These are phyloP conservation scores for Globisporangium emineosum DNA, from an alignment of 352 stramenopile species.

Conservation along the genomic window DNA sequence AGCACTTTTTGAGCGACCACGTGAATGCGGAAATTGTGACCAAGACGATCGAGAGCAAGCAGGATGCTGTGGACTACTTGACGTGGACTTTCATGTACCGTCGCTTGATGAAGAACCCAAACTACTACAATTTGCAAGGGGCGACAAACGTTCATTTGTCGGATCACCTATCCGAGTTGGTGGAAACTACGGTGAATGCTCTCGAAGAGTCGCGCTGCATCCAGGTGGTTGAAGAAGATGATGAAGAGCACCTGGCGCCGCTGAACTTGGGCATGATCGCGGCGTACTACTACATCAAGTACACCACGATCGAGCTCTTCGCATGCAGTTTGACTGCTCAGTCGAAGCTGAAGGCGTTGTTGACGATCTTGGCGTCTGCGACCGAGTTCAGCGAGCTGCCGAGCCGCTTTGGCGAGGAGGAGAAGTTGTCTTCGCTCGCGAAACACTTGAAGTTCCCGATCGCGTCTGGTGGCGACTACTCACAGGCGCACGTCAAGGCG, in stretches of 20 bases:
- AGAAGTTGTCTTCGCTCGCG: constrained; percentile 90
- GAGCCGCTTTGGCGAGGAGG: constrained; percentile 93
- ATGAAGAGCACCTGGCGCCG: constrained; percentile 90
- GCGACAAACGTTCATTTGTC: constrained; percentile 92
- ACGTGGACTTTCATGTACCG: constrained; percentile 99
- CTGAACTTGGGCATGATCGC: constrained; percentile 99
- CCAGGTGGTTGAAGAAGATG: constrained; percentile 91
- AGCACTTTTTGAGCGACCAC: constrained; percentile 98
- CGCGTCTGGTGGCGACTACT: constrained; percentile 84
- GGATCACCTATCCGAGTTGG: constrained; percentile 98
- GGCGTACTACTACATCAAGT: constrained; percentile 99
- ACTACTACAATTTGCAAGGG: constrained; percentile 99
- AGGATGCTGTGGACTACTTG: constrained; percentile 99
- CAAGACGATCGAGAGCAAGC: constrained; percentile 98
- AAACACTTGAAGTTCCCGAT: constrained; percentile 93
- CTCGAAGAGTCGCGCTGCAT: constrained; percentile 97
- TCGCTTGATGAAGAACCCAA: constrained; percentile 98
- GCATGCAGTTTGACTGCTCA: constrained; percentile 95
- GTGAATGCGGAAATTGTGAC: constrained; percentile 99
- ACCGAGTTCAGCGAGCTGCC: constrained; percentile 96
- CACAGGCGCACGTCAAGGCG: constrained; percentile 94
- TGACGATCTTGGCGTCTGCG: constrained; percentile 96
- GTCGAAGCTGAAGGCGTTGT: constrained; percentile 95
- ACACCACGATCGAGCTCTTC: constrained; percentile 99
- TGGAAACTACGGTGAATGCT: constrained; percentile 96